These are phyloP conservation scores for Tulasnella sp. DNA, from an alignment of 768 basidiomycete species.

Conservation along the genomic window DNA sequence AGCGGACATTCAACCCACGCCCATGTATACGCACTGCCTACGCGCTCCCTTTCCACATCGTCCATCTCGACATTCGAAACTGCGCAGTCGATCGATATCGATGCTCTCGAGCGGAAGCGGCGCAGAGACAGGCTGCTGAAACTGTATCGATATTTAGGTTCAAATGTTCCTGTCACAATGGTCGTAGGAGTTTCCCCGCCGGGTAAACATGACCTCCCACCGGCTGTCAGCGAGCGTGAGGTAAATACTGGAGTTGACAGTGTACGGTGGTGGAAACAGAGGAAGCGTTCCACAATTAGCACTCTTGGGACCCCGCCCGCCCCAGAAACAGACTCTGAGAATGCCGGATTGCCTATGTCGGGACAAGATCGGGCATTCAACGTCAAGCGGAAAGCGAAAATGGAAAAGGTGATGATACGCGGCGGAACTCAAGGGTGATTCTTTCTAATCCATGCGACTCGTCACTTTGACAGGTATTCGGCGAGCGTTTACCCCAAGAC, in stretches of 20 bases:
- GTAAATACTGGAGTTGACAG: slow-evolving; percentile 20
- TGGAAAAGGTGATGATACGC: slow-evolving; percentile 59
- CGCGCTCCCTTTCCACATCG: not conserved
- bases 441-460: slow-evolving; percentile 11
- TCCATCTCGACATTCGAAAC: slow-evolving; percentile 8
- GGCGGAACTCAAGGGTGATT: not conserved
- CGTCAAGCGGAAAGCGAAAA: slow-evolving; percentile 68
- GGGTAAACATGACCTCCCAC: slow-evolving; percentile 28
- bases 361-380: slow-evolving; percentile 66
- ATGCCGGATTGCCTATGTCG: slow-evolving; percentile 48
- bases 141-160: slow-evolving; percentile 77
- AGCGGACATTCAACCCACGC: not conserved
- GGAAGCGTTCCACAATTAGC: slow-evolving; percentile 4
- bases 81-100: slow-evolving; percentile 21
- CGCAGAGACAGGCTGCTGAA: slow-evolving; percentile 69
- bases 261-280: slow-evolving; percentile 10
- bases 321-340: slow-evolving; percentile 32
- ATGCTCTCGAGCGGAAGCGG: slow-evolving; percentile 46
- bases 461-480: slow-evolving; percentile 49
- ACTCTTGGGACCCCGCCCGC: slow-evolving; percentile 22
- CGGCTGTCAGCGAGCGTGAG: slow-evolving; percentile 27
- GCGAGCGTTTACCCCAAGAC: slow-evolving; percentile 63
- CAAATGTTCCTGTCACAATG: slow-evolving; percentile 57
- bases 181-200: slow-evolving; percentile 31
- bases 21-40: not conserved